These are phyloP conservation scores for Leccinum pellstonianum DNA, from an alignment of 768 basidiomycete genomes.

Conservation along the genomic window DNA sequence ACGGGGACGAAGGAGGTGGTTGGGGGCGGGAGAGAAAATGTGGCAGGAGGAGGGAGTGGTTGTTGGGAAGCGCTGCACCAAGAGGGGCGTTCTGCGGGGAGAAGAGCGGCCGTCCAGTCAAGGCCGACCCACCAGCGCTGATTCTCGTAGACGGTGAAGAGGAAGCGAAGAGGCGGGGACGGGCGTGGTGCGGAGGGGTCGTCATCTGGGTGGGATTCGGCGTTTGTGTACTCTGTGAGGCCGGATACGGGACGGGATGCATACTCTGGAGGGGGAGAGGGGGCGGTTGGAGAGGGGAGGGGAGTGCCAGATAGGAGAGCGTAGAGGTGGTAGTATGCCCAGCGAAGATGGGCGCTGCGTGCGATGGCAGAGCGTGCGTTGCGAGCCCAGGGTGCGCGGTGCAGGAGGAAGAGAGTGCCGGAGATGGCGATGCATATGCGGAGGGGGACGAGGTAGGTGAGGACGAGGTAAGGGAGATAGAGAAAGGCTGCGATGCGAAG, in stretches of 20 bases:
- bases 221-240: conserved; percentile 17
- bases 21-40: conserved; percentile 64
- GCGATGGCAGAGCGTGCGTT: conserved; percentile 55
- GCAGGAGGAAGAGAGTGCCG: conserved; percentile 59
- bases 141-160: conserved; percentile 91
- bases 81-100: conserved; percentile 86
- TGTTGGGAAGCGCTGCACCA: conserved; percentile 67
- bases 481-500: conserved; percentile 56
- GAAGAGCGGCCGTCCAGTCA: conserved; percentile 91
- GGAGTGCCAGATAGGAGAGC: conserved; percentile 55
- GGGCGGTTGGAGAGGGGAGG: conserved; percentile 39
- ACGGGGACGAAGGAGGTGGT: conserved; percentile 56
- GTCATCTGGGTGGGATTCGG: conserved; percentile 11
- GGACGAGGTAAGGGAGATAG: conserved; percentile 64
- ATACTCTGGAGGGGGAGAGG: conserved; percentile 33
- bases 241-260: conserved; percentile 26
- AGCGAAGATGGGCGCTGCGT: conserved; percentile 67
- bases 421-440: conserved; percentile 57
- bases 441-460: conserved; percentile 62
- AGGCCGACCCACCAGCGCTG: conserved; percentile 98
- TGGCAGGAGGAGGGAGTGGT: conserved; percentile 67
- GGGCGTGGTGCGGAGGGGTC: conserved; percentile 20
- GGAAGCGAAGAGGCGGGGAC: conserved; percentile 56
- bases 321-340: conserved; percentile 53
- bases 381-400: conserved; percentile 66